Conservation (phyloP, 352 stramenopile genomes). For the Hyaloperonospora arabidopsidis region DNA sequence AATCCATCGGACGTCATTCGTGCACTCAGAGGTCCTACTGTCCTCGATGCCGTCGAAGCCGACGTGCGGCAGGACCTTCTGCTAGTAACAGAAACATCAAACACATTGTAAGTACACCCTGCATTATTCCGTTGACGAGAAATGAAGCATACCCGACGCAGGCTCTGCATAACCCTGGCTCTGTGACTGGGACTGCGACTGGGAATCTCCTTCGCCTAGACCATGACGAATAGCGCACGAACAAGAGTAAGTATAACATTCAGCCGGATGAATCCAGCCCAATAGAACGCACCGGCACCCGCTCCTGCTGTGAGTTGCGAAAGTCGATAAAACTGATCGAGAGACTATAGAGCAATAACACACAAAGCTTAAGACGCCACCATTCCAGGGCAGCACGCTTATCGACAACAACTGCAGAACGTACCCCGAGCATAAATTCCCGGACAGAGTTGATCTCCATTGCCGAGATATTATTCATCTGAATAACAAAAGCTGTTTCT, state of each 20-base stretch:
- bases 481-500: constrained; percentile 64
- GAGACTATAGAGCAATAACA: constrained; percentile 35
- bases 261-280: background rate
- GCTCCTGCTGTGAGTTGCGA: constrained; percentile 44
- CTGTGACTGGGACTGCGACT: constrained; percentile 29
- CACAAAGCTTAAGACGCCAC: background rate
- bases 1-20: background rate
- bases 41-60: constrained; percentile 46
- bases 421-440: constrained; percentile 80
- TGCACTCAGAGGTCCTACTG: constrained; percentile 18
- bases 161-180: constrained; percentile 31
- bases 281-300: too few relatives aligned
- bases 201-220: constrained; percentile 20
- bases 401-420: constrained; percentile 2
- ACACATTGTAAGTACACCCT: constrained; percentile 10
- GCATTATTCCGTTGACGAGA: background rate
- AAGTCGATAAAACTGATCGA: constrained; percentile 74
- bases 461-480: constrained; percentile 85
- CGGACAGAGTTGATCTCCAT: constrained; percentile 84
- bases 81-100: constrained; percentile 10
- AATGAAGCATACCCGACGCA: constrained; percentile 27
- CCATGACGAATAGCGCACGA: constrained; percentile 1
- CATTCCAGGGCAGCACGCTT: background rate
- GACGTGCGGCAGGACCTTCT: constrained; percentile 29
- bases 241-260: constrained; percentile 3